Conservation (phyloP, 257 asterid genomes). For the Leptodermis oblonga region DNA sequence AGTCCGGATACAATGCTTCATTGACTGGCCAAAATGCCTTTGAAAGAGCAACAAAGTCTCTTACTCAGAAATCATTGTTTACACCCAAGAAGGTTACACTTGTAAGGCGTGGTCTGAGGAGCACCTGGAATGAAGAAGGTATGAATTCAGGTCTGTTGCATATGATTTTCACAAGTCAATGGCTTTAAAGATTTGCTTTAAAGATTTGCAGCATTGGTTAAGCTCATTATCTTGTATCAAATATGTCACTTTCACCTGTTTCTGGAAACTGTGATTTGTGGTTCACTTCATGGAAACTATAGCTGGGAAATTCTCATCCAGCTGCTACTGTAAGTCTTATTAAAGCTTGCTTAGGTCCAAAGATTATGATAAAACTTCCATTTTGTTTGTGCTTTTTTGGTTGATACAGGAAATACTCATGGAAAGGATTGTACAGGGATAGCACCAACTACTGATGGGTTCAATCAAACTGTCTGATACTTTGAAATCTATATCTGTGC, state of each 20-base stretch:
- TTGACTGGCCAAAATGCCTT: conserved; percentile 70
- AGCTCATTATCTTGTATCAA: neutral
- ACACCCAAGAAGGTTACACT: conserved; percentile 72
- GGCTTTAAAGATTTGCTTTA: neutral
- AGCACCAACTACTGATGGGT: too few species aligned
- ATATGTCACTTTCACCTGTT: neutral
- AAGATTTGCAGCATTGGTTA: neutral
- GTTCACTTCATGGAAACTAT: neutral
- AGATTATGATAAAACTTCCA: neutral
- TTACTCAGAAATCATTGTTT: conserved; percentile 45
- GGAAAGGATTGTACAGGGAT: too few species aligned
- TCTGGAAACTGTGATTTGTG: neutral
- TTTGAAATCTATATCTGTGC: too few species aligned
- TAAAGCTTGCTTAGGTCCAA: conserved; percentile 48
- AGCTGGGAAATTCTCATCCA: neutral
- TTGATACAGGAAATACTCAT: too few species aligned
- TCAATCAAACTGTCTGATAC: too few species aligned
- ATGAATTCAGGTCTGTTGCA: conserved; percentile 63
- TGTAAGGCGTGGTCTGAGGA: conserved; percentile 67
- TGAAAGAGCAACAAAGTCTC: conserved; percentile 52
- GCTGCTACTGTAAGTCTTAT: neutral
- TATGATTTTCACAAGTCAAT: conserved; percentile 1
- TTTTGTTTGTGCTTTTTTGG: neutral
- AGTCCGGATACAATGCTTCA: conserved; percentile 31
- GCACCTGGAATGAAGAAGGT: conserved; percentile 80